Base-by-base conservation (phyloP, 73 alveolate genomes). In the Paraurostyla sp. region DNA sequence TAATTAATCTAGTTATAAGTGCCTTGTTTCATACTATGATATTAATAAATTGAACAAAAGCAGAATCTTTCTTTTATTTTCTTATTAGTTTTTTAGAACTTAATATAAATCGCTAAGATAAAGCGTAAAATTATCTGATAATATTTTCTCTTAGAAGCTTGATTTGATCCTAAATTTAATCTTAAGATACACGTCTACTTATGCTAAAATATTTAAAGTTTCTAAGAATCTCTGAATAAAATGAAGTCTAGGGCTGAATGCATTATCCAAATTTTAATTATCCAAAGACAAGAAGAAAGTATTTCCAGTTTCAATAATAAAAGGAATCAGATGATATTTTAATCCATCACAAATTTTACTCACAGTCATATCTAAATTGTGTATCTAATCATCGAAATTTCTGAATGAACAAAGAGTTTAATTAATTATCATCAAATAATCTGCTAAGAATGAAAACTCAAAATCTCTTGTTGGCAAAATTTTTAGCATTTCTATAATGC, bases 381-480 rank as follows among this genome's bases (percentile, higher is more conserved):
- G 7, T 1, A 43, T 33, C 2, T 38, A 13, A 3, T 51, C 23
- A 35, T 51, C 71, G 36, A 45, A 73, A 1, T 35, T 30, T 25
- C 40, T 6, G 32, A 18, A 36, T 7, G 76, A 78, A 3, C 35
- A 27, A 0, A 78, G 45, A 0, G 52, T 52, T 41, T 78, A 33
- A 50, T 52, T 54, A 29, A 45, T 29, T 2, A 78, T 50, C 89
- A 78, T 78, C 16, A 51, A 78, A 35, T 78, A 78, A 23, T 78
- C 78, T 9, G 89, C 89, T 23, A 78, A 35, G 43, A 78, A 78
- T 30, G 76, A 51, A 54, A n/a, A 78, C 32, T 78, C 89, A 25
- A 51, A 49, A 23, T 78, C 78, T 3, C 78, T 11, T 16, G 76
- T 49, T 9, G 89, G 89, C 25, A 78, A 23, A 32, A 54, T 49